phyloP scores from a whole-genome alignment of 1,139 yeast species.

The Candida tropicalis region DNA sequence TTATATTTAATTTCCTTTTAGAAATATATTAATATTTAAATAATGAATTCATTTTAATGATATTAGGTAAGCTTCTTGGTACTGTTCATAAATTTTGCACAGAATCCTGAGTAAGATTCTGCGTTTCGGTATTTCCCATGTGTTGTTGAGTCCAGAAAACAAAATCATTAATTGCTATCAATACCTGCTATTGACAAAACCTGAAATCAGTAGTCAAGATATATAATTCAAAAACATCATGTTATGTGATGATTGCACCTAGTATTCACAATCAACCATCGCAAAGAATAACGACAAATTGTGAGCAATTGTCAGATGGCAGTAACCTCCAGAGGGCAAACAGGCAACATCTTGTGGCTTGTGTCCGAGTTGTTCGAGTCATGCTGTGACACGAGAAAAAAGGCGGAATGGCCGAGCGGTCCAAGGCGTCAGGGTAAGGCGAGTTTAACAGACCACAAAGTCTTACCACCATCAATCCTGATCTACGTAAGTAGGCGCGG shows the following conservation, averaged over 20 bases:
- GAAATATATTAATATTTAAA: not conserved
- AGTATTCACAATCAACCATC: no score
- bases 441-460: conserved; percentile 14
- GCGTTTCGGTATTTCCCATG: no score
- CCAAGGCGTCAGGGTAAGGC: conserved; percentile 15
- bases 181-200: no score
- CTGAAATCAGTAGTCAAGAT: no score
- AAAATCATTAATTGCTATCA: no score
- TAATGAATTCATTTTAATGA: not conserved
- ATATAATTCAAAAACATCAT: no score
- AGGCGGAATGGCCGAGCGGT: conserved; percentile 13
- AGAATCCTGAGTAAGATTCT: no score
- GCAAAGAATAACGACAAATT: no score
- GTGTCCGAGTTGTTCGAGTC: not conserved
- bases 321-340: not conserved
- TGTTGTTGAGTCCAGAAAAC: no score
- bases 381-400: not conserved
- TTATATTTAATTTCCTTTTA: not conserved
- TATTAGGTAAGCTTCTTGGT: no score
- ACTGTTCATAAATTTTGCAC: no score
- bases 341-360: not conserved
- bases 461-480: conserved; percentile 31
- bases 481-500: conserved; percentile 55
- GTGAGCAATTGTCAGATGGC: not conserved
- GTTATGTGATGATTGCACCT: no score